These are phyloP conservation scores for Coprinellus micaceus DNA, from an alignment of 768 basidiomycete genomes.

Conservation along the genomic window DNA sequence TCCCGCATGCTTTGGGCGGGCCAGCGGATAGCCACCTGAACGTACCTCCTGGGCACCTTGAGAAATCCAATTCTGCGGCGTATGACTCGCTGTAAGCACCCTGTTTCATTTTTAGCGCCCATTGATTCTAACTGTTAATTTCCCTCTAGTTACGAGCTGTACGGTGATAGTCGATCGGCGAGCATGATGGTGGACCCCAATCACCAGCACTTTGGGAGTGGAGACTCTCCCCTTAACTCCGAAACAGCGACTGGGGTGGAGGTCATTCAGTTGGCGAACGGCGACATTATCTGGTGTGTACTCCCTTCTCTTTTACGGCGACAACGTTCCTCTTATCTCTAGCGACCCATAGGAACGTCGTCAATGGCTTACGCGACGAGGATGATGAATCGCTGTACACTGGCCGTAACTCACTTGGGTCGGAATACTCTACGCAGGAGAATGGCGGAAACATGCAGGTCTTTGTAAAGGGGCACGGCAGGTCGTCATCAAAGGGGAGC, in stretches of 20 bases:
- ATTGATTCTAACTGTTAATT: slow-evolving; percentile 20
- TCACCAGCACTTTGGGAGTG: slow-evolving; percentile 28
- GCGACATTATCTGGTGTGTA: slow-evolving; percentile 79
- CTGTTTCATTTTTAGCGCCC: slow-evolving; percentile 11
- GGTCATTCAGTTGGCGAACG: slow-evolving; percentile 81
- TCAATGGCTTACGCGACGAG: slow-evolving; percentile 77
- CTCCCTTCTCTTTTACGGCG: slow-evolving; percentile 4
- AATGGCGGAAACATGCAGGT: slow-evolving; percentile 61
- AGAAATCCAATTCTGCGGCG: slow-evolving; percentile 59
- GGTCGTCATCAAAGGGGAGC: slow-evolving; percentile 65
- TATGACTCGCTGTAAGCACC: slow-evolving; percentile 75
- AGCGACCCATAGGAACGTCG: slow-evolving; percentile 58
- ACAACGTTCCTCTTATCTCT: slow-evolving; percentile 16
- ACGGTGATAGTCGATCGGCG: slow-evolving; percentile 52
- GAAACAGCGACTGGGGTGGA: slow-evolving; percentile 66
- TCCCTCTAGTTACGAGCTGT: slow-evolving; percentile 69
- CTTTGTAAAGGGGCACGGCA: slow-evolving; percentile 73
- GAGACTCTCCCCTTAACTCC: slow-evolving; percentile 27
- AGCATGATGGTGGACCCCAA: slow-evolving; percentile 31
- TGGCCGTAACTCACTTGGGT: slow-evolving; percentile 66
- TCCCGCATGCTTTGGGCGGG: slow-evolving; percentile 51
- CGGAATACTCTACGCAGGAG: slow-evolving; percentile 61
- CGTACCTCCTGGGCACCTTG: slow-evolving; percentile 42
- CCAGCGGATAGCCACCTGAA: slow-evolving; percentile 33
- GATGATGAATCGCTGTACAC: slow-evolving; percentile 68